phyloP scores from a whole-genome alignment of 768 basidiomycete genomes.

The Strobilomyces dryophilus region DNA sequence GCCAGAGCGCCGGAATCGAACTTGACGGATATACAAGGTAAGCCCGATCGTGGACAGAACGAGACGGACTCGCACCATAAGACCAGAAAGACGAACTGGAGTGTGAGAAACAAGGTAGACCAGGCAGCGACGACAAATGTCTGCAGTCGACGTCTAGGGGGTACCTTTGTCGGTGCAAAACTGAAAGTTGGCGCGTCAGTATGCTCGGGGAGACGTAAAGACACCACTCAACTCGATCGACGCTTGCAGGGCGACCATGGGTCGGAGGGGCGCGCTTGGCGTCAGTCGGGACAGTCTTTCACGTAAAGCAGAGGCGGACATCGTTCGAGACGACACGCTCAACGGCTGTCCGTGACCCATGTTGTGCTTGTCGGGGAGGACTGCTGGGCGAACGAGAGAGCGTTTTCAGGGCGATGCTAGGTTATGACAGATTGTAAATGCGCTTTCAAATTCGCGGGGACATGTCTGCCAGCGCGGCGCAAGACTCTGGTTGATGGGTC shows the following conservation, averaged over 20 bases:
- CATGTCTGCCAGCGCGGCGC: too few relatives aligned
- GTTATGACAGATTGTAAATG: slow-evolving; percentile 1
- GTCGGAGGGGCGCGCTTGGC: slow-evolving; percentile 49
- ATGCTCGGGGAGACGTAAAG: background rate
- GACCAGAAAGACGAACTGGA: slow-evolving; percentile 65
- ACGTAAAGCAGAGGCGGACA: slow-evolving; percentile 61
- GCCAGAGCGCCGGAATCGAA: slow-evolving; percentile 88
- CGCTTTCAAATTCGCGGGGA: background rate
- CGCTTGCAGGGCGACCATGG: slow-evolving; percentile 63
- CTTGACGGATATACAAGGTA: slow-evolving; percentile 37
- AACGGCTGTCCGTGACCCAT: slow-evolving; percentile 35
- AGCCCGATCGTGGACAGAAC: background rate
- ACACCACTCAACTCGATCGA: slow-evolving; percentile 61
- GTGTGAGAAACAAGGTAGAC: slow-evolving; percentile 76
- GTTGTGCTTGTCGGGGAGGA: slow-evolving; percentile 3
- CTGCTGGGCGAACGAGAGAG: background rate
- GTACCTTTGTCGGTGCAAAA: slow-evolving; percentile 85
- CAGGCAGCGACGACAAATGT: slow-evolving; percentile 85
- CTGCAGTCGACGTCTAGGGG: slow-evolving; percentile 81
- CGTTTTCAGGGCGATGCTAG: background rate
- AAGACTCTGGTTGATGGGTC: too few relatives aligned
- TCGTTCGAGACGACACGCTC: slow-evolving; percentile 40
- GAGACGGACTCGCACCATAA: slow-evolving; percentile 56
- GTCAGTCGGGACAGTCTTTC: slow-evolving; percentile 59
- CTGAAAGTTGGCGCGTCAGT: slow-evolving; percentile 32